Percentiles rank a stretch among this genome's conserved stretches.
phyloP scores from a whole-genome alignment of 805 yeast species.

The Scheffersomyces spartinae region DNA sequence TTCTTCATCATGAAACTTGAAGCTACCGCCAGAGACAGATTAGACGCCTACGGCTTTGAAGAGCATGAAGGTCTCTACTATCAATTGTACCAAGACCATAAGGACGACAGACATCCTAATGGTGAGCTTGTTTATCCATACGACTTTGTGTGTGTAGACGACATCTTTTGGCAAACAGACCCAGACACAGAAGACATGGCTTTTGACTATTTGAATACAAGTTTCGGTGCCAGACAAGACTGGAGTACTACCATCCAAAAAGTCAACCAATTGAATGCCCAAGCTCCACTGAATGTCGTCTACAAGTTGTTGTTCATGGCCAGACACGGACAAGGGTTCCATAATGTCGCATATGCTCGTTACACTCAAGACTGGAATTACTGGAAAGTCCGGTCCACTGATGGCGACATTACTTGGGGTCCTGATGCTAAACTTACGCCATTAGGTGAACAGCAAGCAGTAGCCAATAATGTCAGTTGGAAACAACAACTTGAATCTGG shows the following conservation, averaged over 20 bases:
- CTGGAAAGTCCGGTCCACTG: slow-evolving; percentile 33
- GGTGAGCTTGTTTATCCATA: too few species aligned
- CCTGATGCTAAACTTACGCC: slow-evolving; percentile 41
- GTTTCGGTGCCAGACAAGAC: slow-evolving; percentile 21
- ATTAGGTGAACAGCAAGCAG: slow-evolving; percentile 33
- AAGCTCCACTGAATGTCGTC: slow-evolving; percentile 11
- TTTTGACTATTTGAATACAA: slow-evolving; percentile 24
- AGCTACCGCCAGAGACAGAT: too few species aligned
- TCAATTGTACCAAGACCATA: too few species aligned
- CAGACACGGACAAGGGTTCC: slow-evolving; percentile 46
- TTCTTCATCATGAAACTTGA: too few species aligned
- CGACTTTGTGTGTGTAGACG: too few species aligned
- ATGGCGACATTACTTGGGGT: slow-evolving; percentile 38
- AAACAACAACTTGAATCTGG: slow-evolving; percentile 16
- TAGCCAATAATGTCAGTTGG: slow-evolving; percentile 31
- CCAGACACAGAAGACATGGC: too few species aligned
- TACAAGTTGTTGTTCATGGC: slow-evolving; percentile 38
- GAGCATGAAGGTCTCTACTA: too few species aligned
- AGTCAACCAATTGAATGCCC: slow-evolving; percentile 22
- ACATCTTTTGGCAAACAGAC: too few species aligned
- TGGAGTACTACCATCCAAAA: slow-evolving; percentile 13
- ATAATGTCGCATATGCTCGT: slow-evolving; percentile 33
- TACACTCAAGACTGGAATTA: slow-evolving; percentile 35
- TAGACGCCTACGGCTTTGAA: too few species aligned
- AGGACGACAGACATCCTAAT: too few species aligned